phyloP scores from a whole-genome alignment of 257 asterid genomes.

The Solanum pimpinellifolium region DNA sequence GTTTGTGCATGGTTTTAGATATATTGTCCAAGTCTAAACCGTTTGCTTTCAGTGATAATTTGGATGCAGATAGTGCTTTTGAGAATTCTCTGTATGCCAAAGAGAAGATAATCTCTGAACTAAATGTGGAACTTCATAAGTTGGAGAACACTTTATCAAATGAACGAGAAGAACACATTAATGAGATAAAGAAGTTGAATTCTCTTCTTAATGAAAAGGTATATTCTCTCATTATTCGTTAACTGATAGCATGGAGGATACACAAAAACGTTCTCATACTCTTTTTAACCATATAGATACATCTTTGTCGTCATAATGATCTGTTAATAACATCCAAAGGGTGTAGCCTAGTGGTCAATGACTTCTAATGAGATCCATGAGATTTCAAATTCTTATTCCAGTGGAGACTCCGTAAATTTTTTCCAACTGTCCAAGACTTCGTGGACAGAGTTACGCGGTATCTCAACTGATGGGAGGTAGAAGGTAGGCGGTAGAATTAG shows the following conservation, averaged over 20 bases:
- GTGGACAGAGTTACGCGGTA: background rate
- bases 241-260: background rate
- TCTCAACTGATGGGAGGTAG: background rate
- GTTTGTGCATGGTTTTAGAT: background rate
- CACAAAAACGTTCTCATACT: background rate
- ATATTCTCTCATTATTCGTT: background rate
- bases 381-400: background rate
- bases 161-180: slow-evolving; percentile 73
- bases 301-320: background rate
- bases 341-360: background rate
- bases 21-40: background rate
- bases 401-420: background rate
- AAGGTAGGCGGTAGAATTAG: background rate
- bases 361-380: background rate
- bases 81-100: slow-evolving; percentile 86
- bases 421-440: background rate
- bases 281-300: background rate
- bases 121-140: slow-evolving; percentile 87
- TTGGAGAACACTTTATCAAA: slow-evolving; percentile 68
- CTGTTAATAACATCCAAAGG: background rate
- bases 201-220: slow-evolving; percentile 75
- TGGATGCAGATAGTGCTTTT: slow-evolving; percentile 63
- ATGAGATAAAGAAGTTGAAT: slow-evolving; percentile 84
- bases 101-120: slow-evolving; percentile 86
- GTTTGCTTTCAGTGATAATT: slow-evolving; percentile 50